Evolutionary conservation across 2,329 filamentous ascomycete genomes (phyloP), one percentile per base, ranked within the genome.

Genomic region (Aspergillus cejpii): DNA sequence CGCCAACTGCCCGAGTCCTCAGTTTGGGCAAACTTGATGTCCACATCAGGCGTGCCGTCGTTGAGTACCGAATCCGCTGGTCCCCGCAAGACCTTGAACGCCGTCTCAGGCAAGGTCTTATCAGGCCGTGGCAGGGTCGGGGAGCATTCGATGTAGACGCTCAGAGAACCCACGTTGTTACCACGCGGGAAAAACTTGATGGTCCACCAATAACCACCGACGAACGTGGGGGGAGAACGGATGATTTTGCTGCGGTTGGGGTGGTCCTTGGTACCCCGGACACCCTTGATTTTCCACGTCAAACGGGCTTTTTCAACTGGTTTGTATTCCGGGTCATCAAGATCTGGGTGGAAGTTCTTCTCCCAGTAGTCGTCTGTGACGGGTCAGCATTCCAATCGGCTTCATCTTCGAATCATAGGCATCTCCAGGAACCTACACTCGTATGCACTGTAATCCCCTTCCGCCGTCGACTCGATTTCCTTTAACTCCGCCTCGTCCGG

Each of bases 141-240:
- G n/a, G 78, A 74, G 57, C 78, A 81, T 57, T 81, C 79, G 27
- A 83, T 64, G 53, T 82, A 83, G 19, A 81, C 69, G 51, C 78
- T 81, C 41, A 82, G 59, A 24, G 76, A 76, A 29, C 75, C 72
- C 2, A 75, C 74, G 51, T 76, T 74, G 55, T 82, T 80, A 15
- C 80, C 80, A 36, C 73, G 73, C 2, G 80, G 80, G 52, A 79
- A 82, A 57, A 82, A 78, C 60, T 83, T 83, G 66, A 83, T 77
- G 44, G 75, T 78, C 79, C 79, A 83, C 58, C 81, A 79, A 49
- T 77, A 74, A 15, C 77, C 79, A 15, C 77, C 80, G 45, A 83
- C 68, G 20, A 64, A 72, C 8, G 78, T 74, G 5, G 72, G 58
- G 0, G 73, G 76, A 5, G 80, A 83, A 23, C 74, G 74, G 73